Evolutionary conservation across 257 asterid genomes (phyloP), one percentile per base, ranked within the genome.

Genomic region (Prunella vulgaris): DNA sequence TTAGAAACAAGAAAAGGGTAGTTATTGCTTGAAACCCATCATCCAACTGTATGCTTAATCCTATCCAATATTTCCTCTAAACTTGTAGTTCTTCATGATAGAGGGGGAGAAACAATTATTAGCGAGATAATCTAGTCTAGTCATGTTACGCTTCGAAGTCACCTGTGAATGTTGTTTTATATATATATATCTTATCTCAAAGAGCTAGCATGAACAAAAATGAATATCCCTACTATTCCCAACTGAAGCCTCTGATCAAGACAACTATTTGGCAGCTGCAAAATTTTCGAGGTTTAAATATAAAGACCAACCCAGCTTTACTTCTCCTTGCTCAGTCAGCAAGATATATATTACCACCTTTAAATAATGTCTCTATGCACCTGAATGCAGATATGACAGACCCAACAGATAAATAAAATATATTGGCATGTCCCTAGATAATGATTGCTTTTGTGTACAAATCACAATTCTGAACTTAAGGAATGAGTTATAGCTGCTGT

Each of bases 61-160:
- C 5, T n/a, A 44, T 44, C 52, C 7, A 6, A 44, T 44, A n/a
- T 2, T 44, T 44, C 20, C 52, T 14, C 52, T 44, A 46, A n/a
- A 46, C 21, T 46, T 46, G 10, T n/a, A 5, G 15, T 61, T 59
- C 13, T 73, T 52, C n/a, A 48, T 59, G 30, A 13, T 46, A 70
- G 60, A 60, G 72, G 21, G 32, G 46, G 61, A 75, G 38, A 40
- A 48, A 60, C 8, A 74, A 32, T 27, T 32, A 49, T 66, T 18
- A 58, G 64, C 1, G 7, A 65, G 64, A 63, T 44, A 54, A 14
- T 40, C 22, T 27, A 59, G 61, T 18, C 53, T 56, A 62, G 18
- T 5, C 86, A 97, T 91, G 84, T 94, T 94, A 60, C 97, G 97
- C 82, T 94, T 97, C 99, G 84, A 94, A 94, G 82, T 94, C 99